phyloP scores from a whole-genome alignment of 2,329 filamentous ascomycete genomes.

The Phyllosticta citrichinensis region DNA sequence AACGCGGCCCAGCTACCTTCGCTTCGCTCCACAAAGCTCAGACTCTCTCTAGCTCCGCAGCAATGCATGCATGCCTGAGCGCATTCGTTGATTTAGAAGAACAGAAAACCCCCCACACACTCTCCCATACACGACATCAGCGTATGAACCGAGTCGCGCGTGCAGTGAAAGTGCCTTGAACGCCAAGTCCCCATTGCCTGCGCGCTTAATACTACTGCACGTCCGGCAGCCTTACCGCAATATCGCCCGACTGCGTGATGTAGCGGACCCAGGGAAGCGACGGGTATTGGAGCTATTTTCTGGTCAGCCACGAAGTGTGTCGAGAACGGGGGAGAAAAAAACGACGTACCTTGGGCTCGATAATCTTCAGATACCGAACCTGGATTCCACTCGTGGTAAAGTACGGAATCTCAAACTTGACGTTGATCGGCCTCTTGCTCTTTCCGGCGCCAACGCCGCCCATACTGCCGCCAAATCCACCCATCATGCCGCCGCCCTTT shows the following conservation, averaged over 20 bases:
- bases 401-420: conserved; percentile 99
- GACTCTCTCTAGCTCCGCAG: neutral
- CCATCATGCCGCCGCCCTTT: conserved; percentile 93
- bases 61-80: neutral
- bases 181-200: neutral
- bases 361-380: conserved; percentile 97
- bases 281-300: conserved; percentile 79
- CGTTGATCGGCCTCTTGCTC: conserved; percentile 91
- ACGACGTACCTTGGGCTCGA: conserved; percentile 85
- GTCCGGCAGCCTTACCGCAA: conserved; percentile 89
- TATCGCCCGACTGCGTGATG: conserved; percentile 96
- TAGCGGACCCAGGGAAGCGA: conserved; percentile 97
- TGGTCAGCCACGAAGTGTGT: neutral
- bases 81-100: neutral
- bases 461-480: conserved; percentile 94
- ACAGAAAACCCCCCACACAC: neutral
- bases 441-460: conserved; percentile 73
- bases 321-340: neutral
- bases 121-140: neutral
- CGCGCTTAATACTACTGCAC: conserved; percentile 45
- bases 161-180: neutral
- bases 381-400: conserved; percentile 99
- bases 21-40: neutral
- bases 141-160: no score
- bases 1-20: no score